Conservation (phyloP, 2,329 filamentous ascomycete species). For the Paracoccidioides lutzii region DNA sequence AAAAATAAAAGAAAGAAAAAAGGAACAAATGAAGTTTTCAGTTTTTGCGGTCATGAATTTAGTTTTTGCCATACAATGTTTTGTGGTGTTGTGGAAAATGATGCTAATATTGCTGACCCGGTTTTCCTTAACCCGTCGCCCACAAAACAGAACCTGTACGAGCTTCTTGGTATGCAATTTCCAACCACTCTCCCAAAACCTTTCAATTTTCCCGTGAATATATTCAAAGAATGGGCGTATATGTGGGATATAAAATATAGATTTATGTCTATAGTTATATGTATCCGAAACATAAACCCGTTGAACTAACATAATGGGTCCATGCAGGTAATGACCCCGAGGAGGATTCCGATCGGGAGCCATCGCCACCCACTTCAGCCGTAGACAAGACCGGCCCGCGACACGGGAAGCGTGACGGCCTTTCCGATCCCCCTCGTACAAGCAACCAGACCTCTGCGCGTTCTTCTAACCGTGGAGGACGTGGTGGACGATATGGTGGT, state of each 20-base stretch:
- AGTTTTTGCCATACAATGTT: not conserved
- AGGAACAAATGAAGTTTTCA: not conserved
- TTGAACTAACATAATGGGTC: slow-evolving; percentile 15
- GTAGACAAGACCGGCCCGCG: slow-evolving; percentile 63
- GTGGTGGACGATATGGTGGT: slow-evolving; percentile 47
- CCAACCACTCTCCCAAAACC: slow-evolving; percentile 14
- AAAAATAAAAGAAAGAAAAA: no score
- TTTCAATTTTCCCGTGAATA: no score
- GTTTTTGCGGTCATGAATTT: not conserved
- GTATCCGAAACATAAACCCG: not conserved
- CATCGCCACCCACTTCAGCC: slow-evolving; percentile 70
- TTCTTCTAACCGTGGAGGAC: slow-evolving; percentile 27
- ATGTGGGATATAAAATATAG: no score
- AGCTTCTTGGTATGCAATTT: slow-evolving; percentile 72
- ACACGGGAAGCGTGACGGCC: slow-evolving; percentile 75
- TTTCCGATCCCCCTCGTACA: slow-evolving; percentile 38
- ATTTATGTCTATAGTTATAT: not conserved
- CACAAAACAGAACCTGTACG: slow-evolving; percentile 71
- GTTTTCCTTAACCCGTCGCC: slow-evolving; percentile 7
- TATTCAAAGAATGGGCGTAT: no score
- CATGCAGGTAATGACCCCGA: slow-evolving; percentile 54
- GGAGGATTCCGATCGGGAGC: slow-evolving; percentile 59
- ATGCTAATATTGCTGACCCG: slow-evolving; percentile 5
- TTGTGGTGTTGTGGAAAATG: not conserved
- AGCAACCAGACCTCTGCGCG: slow-evolving; percentile 15